Conservation (phyloP, 2,329 filamentous ascomycete genomes). For the Bipolaris bicolor region DNA sequence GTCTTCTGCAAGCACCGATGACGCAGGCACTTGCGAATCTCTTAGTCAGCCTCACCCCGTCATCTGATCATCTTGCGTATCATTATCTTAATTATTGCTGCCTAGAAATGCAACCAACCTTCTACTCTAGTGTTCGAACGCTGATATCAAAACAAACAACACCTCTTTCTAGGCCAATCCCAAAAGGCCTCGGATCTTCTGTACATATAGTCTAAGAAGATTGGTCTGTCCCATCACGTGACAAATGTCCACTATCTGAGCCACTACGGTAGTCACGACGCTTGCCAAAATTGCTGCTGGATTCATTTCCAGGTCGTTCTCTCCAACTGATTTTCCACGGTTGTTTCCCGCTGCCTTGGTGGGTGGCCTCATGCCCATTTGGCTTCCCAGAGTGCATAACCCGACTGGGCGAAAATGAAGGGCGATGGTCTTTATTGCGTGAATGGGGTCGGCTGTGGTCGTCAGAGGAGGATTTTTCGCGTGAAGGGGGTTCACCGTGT, state of each 20-base stretch:
- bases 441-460: neutral
- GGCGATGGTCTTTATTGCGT: neutral
- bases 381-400: neutral
- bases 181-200: too few relatives aligned
- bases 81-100: neutral
- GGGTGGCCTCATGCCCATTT: neutral
- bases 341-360: neutral
- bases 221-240: neutral
- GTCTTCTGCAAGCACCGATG: slow-evolving; percentile 8
- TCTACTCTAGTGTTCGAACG: too few relatives aligned
- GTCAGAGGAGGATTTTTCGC: neutral
- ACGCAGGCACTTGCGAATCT: slow-evolving; percentile 1
- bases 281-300: neutral
- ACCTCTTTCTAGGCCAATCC: too few relatives aligned
- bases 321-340: neutral
- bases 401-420: neutral
- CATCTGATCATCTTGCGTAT: neutral
- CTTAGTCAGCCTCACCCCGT: slow-evolving; percentile 13
- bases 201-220: too few relatives aligned
- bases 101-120: too few relatives aligned
- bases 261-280: neutral
- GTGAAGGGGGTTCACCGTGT: too few relatives aligned
- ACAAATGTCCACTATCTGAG: neutral
- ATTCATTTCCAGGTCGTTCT: neutral
- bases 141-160: too few relatives aligned